Evolutionary conservation across 306 rosid species (phyloP).

Genomic region (Coriaria nepalensis): DNA sequence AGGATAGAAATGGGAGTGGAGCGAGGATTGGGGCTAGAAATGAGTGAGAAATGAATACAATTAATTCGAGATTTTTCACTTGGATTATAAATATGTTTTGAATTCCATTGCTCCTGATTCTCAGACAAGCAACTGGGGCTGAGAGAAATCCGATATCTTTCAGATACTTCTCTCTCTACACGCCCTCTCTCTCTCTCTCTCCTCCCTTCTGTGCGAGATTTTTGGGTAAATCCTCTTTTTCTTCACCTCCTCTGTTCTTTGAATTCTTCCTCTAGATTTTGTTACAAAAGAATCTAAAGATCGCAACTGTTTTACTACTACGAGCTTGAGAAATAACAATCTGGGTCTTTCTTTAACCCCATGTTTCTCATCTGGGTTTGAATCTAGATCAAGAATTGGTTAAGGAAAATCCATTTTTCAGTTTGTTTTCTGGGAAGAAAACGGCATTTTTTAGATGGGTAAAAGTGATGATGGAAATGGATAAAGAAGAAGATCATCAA

Average conservation of each 20-base stretch:
- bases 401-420: no score
- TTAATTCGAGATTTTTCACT: conserved; percentile 44
- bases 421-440: neutral
- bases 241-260: conserved; percentile 4
- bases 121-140: conserved; percentile 40
- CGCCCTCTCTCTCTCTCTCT: neutral
- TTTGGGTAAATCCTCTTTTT: conserved; percentile 13
- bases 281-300: no score
- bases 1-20: conserved; percentile 46
- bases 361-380: conserved; percentile 13
- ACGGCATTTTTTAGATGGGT: conserved; percentile 17
- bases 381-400: conserved; percentile 9
- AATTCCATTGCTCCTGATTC: conserved; percentile 13
- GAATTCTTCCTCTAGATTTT: no score
- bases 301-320: neutral
- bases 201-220: conserved; percentile 24
- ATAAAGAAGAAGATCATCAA: conserved; percentile 22
- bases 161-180: conserved; percentile 13
- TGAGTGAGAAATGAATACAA: conserved; percentile 14
- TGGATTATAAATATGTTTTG: conserved; percentile 5
- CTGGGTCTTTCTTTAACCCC: conserved; percentile 11
- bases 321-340: conserved; percentile 12
- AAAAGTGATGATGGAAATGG: conserved; percentile 44
- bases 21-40: conserved; percentile 52
- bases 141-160: conserved; percentile 36